A percentile compares a stretch with the other conserved stretches of the same genome.
phyloP scores from a whole-genome alignment of 2,329 filamentous ascomycete species.

The Mycosphaerella sp. region DNA sequence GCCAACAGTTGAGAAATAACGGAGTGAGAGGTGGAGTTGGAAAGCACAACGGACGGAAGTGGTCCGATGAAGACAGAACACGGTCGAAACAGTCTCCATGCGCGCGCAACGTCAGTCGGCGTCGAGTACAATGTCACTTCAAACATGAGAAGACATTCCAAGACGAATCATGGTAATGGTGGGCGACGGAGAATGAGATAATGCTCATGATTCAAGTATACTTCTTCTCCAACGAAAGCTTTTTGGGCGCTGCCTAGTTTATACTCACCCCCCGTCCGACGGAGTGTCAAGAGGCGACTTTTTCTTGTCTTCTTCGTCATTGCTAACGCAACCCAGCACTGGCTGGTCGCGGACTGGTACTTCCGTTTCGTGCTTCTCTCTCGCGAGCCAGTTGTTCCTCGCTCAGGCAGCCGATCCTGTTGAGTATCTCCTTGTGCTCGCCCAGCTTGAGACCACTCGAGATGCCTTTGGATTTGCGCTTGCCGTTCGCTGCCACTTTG shows the following conservation, averaged over 20 bases:
- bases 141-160: too few species aligned
- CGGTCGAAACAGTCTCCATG: too few species aligned
- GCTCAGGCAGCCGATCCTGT: constrained; percentile 64
- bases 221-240: not conserved
- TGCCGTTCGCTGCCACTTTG: constrained; percentile 28
- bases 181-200: not conserved
- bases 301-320: not conserved
- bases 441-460: constrained; percentile 46
- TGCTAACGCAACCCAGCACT: constrained; percentile 12
- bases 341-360: constrained; percentile 19
- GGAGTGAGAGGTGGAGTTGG: too few species aligned
- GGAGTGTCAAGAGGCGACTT: not conserved
- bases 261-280: not conserved
- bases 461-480: constrained; percentile 50
- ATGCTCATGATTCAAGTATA: not conserved
- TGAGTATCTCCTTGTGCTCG: constrained; percentile 73
- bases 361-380: constrained; percentile 28
- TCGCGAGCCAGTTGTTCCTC: constrained; percentile 33
- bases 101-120: too few species aligned
- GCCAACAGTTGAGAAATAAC: too few species aligned
- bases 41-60: too few species aligned
- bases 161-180: not conserved
- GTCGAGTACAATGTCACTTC: too few species aligned
- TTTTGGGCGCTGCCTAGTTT: not conserved
- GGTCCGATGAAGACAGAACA: too few species aligned